These are phyloP conservation scores for Sclerotinia trifoliorum DNA, from an alignment of 2,329 filamentous ascomycete genomes.

Conservation along the genomic window DNA sequence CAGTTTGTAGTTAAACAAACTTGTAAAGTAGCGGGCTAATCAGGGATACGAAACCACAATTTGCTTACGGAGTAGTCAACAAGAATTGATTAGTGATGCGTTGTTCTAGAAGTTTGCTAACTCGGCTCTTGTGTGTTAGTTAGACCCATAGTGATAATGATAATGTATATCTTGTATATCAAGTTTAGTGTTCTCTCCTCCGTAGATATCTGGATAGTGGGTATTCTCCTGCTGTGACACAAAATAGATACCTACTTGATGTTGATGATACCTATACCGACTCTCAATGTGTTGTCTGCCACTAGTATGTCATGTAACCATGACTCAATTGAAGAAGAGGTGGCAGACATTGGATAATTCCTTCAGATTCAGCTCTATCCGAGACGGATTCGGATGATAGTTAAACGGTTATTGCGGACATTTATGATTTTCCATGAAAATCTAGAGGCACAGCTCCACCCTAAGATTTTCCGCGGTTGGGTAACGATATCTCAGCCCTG, in stretches of 20 bases:
- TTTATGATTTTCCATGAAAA: conserved; percentile 10
- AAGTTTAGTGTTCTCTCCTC: not conserved
- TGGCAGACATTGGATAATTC: not conserved
- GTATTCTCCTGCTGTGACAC: not conserved
- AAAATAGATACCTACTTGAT: not conserved
- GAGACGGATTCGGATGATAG: not conserved
- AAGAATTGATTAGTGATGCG: not conserved
- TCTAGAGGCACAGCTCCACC: not conserved
- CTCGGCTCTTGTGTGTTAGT: not conserved
- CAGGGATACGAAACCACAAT: not conserved
- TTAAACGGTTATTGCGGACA: conserved; percentile 4
- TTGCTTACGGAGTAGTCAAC: no score
- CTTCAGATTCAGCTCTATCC: not conserved
- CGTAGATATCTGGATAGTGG: not conserved
- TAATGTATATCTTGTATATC: not conserved
- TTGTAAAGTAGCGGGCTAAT: not conserved
- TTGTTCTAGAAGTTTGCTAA: not conserved
- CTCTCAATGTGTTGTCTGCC: not conserved
- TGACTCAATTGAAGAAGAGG: not conserved
- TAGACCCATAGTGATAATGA: not conserved
- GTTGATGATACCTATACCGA: not conserved
- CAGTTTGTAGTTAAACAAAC: not conserved
- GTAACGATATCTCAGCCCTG: conserved; percentile 11
- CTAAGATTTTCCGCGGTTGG: not conserved
- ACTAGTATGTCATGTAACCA: not conserved